These are phyloP conservation scores for Abortiporus biennis DNA, from an alignment of 1,284 basidiomycete genomes.

Conservation along the genomic window DNA sequence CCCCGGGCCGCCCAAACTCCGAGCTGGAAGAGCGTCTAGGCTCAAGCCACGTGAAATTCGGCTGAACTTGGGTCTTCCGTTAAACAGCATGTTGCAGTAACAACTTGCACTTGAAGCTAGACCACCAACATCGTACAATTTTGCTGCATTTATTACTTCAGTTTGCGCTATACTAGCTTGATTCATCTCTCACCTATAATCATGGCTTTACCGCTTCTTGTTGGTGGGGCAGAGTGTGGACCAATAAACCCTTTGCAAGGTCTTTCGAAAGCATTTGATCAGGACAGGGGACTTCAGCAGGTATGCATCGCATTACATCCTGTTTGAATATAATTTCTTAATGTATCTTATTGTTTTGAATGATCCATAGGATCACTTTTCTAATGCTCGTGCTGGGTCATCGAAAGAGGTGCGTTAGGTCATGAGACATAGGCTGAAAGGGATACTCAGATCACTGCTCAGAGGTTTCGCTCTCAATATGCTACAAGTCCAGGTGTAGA, in stretches of 20 bases:
- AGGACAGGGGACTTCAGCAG: conserved; percentile 74
- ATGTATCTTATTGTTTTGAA: not conserved
- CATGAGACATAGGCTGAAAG: not conserved
- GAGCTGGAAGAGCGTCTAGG: too few relatives aligned
- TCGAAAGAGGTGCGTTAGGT: conserved; percentile 46
- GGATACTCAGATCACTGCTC: conserved; percentile 1
- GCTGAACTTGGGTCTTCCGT: too few relatives aligned
- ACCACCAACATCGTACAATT: too few relatives aligned
- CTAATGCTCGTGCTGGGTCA: conserved; percentile 44
- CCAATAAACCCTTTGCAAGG: conserved; percentile 77
- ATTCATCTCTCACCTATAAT: too few relatives aligned
- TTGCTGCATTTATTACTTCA: too few relatives aligned
- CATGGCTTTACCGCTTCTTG: conserved; percentile 77
- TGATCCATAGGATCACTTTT: conserved; percentile 72
- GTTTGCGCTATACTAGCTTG: too few relatives aligned
- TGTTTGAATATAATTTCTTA: not conserved
- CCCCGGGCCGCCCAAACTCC: too few relatives aligned
- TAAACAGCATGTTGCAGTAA: too few relatives aligned
- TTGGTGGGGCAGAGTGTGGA: conserved; percentile 72
- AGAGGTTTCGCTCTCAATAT: conserved; percentile 59
- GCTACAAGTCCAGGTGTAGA: conserved; percentile 36
- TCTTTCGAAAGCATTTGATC: conserved; percentile 70
- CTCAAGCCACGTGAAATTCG: too few relatives aligned
- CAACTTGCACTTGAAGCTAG: too few relatives aligned
- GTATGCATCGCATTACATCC: conserved; percentile 28